These are phyloP conservation scores for Babesia sp. DNA, from an alignment of 169 alveolate genomes.

Conservation along the genomic window DNA sequence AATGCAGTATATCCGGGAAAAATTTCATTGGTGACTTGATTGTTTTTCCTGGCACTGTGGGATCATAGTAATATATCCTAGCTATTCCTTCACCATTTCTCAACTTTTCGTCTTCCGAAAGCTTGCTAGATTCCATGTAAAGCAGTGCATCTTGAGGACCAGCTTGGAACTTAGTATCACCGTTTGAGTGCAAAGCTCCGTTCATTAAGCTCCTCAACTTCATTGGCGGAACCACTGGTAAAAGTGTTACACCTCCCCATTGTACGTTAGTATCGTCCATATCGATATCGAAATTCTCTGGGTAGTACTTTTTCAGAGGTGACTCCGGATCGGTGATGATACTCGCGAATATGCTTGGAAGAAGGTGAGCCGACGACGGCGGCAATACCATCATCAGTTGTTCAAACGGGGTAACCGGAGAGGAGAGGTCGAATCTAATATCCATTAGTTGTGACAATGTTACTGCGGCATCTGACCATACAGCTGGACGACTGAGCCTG, in stretches of 20 bases:
- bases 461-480: neutral
- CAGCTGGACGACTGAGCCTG: neutral
- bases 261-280: slow-evolving; percentile 76
- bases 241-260: slow-evolving; percentile 78
- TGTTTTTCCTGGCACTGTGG: neutral
- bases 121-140: slow-evolving; percentile 38
- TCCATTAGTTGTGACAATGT: slow-evolving; percentile 37
- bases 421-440: slow-evolving; percentile 30
- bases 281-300: slow-evolving; percentile 70
- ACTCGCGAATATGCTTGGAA: slow-evolving; percentile 63
- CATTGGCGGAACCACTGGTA: slow-evolving; percentile 57
- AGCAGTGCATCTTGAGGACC: neutral
- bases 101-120: slow-evolving; percentile 61
- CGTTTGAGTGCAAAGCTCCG: slow-evolving; percentile 3
- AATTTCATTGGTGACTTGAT: slow-evolving; percentile 39
- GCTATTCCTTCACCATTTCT: slow-evolving; percentile 57
- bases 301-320: slow-evolving; percentile 67
- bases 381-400: slow-evolving; percentile 77
- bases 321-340: slow-evolving; percentile 65
- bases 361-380: slow-evolving; percentile 64
- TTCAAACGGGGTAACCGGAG: slow-evolving; percentile 72
- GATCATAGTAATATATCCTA: slow-evolving; percentile 45
- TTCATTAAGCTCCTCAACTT: slow-evolving; percentile 36
- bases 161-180: neutral
- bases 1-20: slow-evolving; percentile 13